Conservation (phyloP, 139 green algal species). For the Picochlorum sp. region DNA sequence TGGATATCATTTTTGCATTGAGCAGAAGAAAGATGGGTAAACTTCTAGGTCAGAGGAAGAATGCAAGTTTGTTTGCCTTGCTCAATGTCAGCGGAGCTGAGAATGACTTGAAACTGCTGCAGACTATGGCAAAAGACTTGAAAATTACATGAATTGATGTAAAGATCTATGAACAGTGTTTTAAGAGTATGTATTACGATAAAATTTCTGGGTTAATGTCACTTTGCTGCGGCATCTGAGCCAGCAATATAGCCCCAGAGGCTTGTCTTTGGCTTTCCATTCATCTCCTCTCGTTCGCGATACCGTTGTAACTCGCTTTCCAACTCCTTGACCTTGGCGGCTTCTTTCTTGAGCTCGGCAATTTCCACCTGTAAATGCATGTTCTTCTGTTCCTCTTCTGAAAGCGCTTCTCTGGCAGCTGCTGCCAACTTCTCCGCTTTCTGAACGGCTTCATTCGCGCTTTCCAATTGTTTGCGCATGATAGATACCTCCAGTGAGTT, state of each 20-base stretch:
- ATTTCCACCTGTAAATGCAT: constrained; percentile 49
- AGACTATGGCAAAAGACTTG: not conserved
- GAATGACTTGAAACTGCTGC: not conserved
- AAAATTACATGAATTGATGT: constrained; percentile 1
- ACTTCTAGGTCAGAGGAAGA: constrained; percentile 25
- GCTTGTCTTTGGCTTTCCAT: constrained; percentile 10
- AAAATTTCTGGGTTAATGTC: not conserved
- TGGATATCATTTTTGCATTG: constrained; percentile 28
- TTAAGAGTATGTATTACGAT: not conserved
- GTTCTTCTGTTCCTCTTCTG: constrained; percentile 34
- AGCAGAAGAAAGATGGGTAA: constrained; percentile 28
- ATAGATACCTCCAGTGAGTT: constrained; percentile 56
- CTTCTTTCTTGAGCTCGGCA: constrained; percentile 37
- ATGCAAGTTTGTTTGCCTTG: constrained; percentile 28
- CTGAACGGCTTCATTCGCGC: constrained; percentile 35
- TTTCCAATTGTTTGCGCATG: constrained; percentile 61
- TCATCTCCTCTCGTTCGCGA: not conserved
- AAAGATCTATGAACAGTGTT: not conserved
- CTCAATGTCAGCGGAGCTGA: constrained; percentile 21
- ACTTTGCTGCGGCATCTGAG: constrained; percentile 6
- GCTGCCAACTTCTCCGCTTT: constrained; percentile 19
- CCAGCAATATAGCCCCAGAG: constrained; percentile 34
- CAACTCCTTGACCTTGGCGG: constrained; percentile 30
- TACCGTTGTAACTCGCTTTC: constrained; percentile 33
- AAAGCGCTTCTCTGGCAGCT: constrained; percentile 24